These are phyloP conservation scores for Lecanosticta acicola DNA, from an alignment of 2,329 filamentous ascomycete genomes.

Conservation along the genomic window DNA sequence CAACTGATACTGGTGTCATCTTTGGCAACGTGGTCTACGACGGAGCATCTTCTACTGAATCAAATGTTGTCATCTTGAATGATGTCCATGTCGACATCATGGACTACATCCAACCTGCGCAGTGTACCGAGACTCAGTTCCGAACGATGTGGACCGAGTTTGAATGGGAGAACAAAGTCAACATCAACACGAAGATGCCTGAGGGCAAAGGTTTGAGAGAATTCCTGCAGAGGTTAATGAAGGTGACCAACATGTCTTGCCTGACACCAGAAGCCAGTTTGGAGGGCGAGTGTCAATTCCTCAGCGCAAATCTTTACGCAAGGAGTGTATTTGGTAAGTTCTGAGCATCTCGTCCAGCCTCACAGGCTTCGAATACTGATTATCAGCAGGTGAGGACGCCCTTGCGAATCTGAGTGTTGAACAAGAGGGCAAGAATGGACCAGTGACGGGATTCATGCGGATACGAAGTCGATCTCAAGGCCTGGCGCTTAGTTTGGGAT, in stretches of 20 bases:
- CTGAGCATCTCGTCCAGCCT: neutral
- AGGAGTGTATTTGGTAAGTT: constrained; percentile 94
- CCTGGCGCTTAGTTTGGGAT: constrained; percentile 85
- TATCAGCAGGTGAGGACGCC: constrained; percentile 79
- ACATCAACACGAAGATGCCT: constrained; percentile 83
- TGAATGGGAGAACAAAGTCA: constrained; percentile 99
- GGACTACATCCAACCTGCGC: constrained; percentile 98
- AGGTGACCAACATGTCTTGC: constrained; percentile 97
- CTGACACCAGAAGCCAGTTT: constrained; percentile 92
- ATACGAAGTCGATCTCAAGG: constrained; percentile 97
- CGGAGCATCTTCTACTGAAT: constrained; percentile 83
- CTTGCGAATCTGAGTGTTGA: constrained; percentile 96
- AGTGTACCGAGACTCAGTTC: constrained; percentile 97
- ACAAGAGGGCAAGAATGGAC: constrained; percentile 90
- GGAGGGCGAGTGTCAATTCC: constrained; percentile 95
- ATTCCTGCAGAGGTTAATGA: constrained; percentile 92
- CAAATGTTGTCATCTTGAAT: constrained; percentile 94
- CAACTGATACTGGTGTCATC: constrained; percentile 95
- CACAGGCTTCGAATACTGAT: constrained; percentile 15
- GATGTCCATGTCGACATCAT: constrained; percentile 98
- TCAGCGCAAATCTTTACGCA: constrained; percentile 94
- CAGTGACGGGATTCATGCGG: constrained; percentile 93
- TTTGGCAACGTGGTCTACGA: constrained; percentile 99
- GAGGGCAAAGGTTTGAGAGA: constrained; percentile 78
- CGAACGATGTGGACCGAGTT: constrained; percentile 99